These are phyloP conservation scores for Phytophthora pisi DNA, from an alignment of 352 stramenopile species.

Conservation along the genomic window DNA sequence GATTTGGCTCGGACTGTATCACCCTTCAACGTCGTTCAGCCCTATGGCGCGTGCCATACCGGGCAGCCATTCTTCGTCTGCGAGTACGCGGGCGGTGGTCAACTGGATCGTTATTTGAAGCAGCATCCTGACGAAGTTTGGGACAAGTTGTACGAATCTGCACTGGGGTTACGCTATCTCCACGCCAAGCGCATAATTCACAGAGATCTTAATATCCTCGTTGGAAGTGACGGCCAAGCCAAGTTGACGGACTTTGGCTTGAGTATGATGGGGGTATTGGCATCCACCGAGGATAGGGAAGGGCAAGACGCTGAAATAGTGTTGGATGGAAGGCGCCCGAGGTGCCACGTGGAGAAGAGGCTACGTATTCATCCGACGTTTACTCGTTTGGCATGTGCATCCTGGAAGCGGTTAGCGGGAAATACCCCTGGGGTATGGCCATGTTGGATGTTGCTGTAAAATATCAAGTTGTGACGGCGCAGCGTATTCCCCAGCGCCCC, in stretches of 20 bases:
- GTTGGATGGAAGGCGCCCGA: constrained; percentile 21
- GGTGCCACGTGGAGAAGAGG: background rate
- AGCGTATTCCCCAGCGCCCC: constrained; percentile 10
- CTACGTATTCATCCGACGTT: constrained; percentile 24
- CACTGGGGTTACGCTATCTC: constrained; percentile 6
- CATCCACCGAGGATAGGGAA: too few relatives aligned
- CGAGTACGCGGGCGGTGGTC: constrained; percentile 6
- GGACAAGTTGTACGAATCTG: constrained; percentile 15
- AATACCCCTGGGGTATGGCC: constrained; percentile 11
- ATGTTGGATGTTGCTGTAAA: constrained; percentile 4
- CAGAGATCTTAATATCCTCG: constrained; percentile 2
- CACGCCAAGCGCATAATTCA: constrained; percentile 5
- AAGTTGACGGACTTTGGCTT: background rate
- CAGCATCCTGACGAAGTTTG: constrained; percentile 4
- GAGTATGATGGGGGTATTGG: background rate
- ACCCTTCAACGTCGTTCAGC: constrained; percentile 12
- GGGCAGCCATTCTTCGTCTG: constrained; percentile 14
- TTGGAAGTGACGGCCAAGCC: constrained; percentile 1
- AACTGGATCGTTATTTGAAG: constrained; percentile 4
- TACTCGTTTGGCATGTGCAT: constrained; percentile 19
- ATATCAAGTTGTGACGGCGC: constrained; percentile 3
- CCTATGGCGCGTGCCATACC: constrained; percentile 8
- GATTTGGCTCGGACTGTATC: constrained; percentile 5
- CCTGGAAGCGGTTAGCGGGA: constrained; percentile 7
- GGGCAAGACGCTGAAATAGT: background rate